Conservation (phyloP, 768 basidiomycete genomes). For the Lactarius evosmus region DNA sequence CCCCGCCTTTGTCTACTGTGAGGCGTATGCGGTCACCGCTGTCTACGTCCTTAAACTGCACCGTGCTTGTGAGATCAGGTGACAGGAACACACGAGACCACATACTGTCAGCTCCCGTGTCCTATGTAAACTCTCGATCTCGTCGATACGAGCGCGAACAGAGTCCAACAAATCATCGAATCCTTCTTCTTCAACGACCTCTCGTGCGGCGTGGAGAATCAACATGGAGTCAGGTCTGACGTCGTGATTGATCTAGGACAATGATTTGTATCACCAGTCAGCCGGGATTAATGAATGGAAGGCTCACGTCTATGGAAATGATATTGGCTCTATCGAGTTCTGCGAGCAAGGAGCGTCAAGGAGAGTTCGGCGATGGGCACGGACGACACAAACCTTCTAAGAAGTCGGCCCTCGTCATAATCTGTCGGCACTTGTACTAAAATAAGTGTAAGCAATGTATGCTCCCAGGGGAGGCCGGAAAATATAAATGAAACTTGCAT, state of each 20-base stretch:
- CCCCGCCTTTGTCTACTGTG: slow-evolving; percentile 56
- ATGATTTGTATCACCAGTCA: background rate
- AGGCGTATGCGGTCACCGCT: slow-evolving; percentile 44
- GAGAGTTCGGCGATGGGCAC: background rate
- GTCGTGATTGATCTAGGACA: slow-evolving; percentile 62
- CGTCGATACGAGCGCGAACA: slow-evolving; percentile 75
- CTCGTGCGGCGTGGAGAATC: slow-evolving; percentile 65
- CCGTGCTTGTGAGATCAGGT: slow-evolving; percentile 13
- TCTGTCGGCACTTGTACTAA: slow-evolving; percentile 66
- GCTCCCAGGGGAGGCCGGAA: background rate
- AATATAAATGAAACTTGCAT: slow-evolving; percentile 39
- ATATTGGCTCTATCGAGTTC: slow-evolving; percentile 69
- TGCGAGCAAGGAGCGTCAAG: slow-evolving; percentile 28
- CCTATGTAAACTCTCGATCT: slow-evolving; percentile 81
- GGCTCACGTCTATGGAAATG: slow-evolving; percentile 71
- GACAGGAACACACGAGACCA: background rate
- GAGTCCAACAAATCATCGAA: slow-evolving; percentile 75
- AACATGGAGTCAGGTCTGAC: slow-evolving; percentile 80
- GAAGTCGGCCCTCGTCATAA: slow-evolving; percentile 85
- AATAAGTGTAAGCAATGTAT: slow-evolving; percentile 13
- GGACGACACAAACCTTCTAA: slow-evolving; percentile 54
- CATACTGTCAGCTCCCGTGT: slow-evolving; percentile 71
- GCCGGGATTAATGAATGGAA: background rate
- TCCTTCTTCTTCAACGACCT: slow-evolving; percentile 68
- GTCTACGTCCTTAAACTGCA: slow-evolving; percentile 43